Percentiles rank a stretch among this genome's conserved stretches.
These are phyloP conservation scores for Phylloporus sp. DNA, from an alignment of 1,284 basidiomycete species.

Conservation along the genomic window DNA sequence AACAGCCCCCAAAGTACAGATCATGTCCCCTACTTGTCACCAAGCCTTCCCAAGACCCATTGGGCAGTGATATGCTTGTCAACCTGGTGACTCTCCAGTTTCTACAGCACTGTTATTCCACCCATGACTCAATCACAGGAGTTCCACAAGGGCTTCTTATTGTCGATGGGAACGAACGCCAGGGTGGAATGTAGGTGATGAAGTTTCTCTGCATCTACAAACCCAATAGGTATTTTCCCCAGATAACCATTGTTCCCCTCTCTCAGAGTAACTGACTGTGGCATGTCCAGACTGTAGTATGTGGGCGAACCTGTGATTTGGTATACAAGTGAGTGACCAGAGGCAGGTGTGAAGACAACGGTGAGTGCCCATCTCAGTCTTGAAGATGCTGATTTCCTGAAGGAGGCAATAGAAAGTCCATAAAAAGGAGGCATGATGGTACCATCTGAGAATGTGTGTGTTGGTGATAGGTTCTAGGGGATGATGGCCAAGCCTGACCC, in stretches of 20 bases:
- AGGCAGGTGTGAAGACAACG: slow-evolving; percentile 33
- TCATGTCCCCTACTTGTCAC: too few species aligned
- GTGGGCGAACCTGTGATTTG: slow-evolving; percentile 33
- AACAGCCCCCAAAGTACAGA: too few species aligned
- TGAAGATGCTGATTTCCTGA: slow-evolving; percentile 23
- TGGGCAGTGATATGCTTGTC: slow-evolving; percentile 37
- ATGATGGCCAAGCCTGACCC: too few species aligned
- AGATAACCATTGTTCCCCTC: too few species aligned
- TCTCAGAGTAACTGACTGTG: too few species aligned
- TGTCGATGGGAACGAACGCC: slow-evolving; percentile 29
- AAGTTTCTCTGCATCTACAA: too few species aligned
- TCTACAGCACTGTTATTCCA: slow-evolving; percentile 32
- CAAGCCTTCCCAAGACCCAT: too few species aligned
- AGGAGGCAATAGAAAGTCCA: slow-evolving; percentile 36
- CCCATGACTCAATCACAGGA: slow-evolving; percentile 38
- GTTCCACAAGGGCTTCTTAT: slow-evolving; percentile 33
- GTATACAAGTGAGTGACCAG: slow-evolving; percentile 35
- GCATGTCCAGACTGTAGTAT: slow-evolving; percentile 36
- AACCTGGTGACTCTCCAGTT: slow-evolving; percentile 31
- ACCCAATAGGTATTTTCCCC: too few species aligned
- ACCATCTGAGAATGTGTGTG: too few species aligned
- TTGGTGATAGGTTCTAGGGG: too few species aligned
- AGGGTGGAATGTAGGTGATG: slow-evolving; percentile 36
- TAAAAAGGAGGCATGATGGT: slow-evolving; percentile 40
- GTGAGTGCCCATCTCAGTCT: slow-evolving; percentile 33